Conservation (phyloP, 164 flowering plant species). For the Tetrastigma voinierianum region DNA sequence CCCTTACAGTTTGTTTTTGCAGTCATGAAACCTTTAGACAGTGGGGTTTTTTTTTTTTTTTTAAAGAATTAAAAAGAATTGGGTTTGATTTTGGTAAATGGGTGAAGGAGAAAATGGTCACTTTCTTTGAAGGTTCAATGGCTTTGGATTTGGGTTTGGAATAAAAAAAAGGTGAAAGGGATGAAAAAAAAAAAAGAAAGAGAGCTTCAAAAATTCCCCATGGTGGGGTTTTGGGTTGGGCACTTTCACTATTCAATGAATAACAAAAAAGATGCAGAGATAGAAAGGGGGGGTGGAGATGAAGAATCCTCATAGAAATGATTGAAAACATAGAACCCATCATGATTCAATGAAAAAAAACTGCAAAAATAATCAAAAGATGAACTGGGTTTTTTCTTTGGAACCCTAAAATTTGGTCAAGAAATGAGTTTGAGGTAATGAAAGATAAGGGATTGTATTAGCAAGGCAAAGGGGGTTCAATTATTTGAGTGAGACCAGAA, state of each 20-base stretch:
- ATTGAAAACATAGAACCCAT: conserved; percentile 12
- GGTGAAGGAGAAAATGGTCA: conserved; percentile 15
- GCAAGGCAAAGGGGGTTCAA: no score
- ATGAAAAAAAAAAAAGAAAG: conserved; percentile 19
- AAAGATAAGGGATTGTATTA: no score
- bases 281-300: conserved; percentile 6
- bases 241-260: conserved; percentile 28
- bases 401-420: no score
- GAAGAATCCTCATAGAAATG: conserved; percentile 14
- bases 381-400: neutral
- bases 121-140: neutral
- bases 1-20: neutral
- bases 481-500: neutral
- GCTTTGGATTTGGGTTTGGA: conserved; percentile 42
- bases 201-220: conserved; percentile 35
- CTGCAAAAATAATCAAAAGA: neutral
- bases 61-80: neutral
- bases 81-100: neutral
- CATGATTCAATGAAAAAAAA: conserved; percentile 5
- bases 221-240: conserved; percentile 44
- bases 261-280: conserved; percentile 16
- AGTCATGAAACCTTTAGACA: no score
- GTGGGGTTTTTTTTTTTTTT: no score
- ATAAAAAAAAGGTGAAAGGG: conserved; percentile 31
- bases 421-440: no score